Evolutionary conservation across 2,329 filamentous ascomycete genomes (phyloP).

Genomic region (Colletotrichum siamense): DNA sequence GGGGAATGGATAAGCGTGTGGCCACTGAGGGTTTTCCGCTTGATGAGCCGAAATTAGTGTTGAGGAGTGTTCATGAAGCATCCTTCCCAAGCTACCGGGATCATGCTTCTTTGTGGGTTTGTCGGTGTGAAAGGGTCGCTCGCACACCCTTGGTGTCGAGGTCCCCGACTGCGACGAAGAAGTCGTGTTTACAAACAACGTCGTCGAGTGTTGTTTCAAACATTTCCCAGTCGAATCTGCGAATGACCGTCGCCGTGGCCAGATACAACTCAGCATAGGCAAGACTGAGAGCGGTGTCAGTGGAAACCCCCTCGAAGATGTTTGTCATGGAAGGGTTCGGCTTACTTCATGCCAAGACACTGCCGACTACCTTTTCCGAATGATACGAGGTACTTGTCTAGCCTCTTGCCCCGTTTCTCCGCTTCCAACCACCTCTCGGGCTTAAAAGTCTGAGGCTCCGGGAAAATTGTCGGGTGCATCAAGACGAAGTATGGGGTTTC

Average conservation of each 20-base stretch:
- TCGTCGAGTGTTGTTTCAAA: constrained; percentile 23
- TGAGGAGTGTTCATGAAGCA: background rate
- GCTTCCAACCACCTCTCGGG: constrained; percentile 32
- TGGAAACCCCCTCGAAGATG: background rate
- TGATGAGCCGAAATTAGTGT: background rate
- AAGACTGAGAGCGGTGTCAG: background rate
- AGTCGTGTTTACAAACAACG: constrained; percentile 17
- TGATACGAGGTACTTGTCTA: constrained; percentile 19
- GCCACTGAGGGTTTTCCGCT: background rate
- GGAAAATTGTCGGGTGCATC: constrained; percentile 27
- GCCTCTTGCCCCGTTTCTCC: background rate
- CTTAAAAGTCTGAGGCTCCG: constrained; percentile 27
- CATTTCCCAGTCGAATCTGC: constrained; percentile 20
- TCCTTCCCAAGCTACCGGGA: background rate
- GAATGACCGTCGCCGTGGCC: background rate
- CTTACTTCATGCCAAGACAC: constrained; percentile 27
- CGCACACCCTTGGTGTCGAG: constrained; percentile 13
- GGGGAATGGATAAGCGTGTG: background rate
- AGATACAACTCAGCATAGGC: constrained; percentile 21
- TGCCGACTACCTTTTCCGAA: constrained; percentile 26
- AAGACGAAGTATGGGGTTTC: constrained; percentile 26
- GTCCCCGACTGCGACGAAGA: background rate
- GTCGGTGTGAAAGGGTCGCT: background rate
- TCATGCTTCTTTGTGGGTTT: background rate
- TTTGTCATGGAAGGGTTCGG: background rate